Evolutionary conservation across 108 stramenopile species (phyloP).

Genomic region (Fragilariopsis cylindrus): DNA sequence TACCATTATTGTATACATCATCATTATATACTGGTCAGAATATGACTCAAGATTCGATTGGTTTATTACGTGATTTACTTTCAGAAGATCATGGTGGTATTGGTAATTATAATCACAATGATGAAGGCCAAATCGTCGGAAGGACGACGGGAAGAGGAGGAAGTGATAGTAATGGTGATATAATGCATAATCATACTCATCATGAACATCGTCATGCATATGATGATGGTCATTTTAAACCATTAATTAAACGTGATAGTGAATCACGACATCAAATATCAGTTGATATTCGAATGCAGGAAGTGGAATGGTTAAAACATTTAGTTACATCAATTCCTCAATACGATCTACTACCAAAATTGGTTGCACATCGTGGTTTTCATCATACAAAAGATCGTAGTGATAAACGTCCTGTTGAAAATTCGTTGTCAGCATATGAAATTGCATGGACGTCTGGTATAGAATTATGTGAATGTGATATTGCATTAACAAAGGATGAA

Average conservation of each 20-base stretch:
- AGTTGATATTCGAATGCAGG: conserved; percentile 43
- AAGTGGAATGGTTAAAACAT: conserved; percentile 55
- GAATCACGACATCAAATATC: conserved; percentile 21
- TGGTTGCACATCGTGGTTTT: conserved; percentile 80
- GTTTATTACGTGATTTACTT: conserved; percentile 46
- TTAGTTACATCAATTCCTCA: conserved; percentile 36
- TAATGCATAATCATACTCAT: not conserved
- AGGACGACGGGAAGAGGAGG: not conserved
- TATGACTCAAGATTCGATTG: conserved; percentile 50
- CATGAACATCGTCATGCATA: not conserved
- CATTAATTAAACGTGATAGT: conserved; percentile 17
- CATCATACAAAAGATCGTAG: conserved; percentile 58
- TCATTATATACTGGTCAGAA: conserved; percentile 43
- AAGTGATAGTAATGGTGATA: conserved; percentile 8
- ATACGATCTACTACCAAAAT: conserved; percentile 17
- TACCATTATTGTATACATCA: conserved; percentile 63
- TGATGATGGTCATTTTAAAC: conserved; percentile 7
- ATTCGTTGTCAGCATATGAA: conserved; percentile 71
- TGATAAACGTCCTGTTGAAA: conserved; percentile 69
- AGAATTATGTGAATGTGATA: conserved; percentile 77
- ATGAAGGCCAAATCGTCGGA: not conserved
- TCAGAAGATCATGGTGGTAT: conserved; percentile 12
- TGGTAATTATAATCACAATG: not conserved
- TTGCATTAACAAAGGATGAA: conserved; percentile 79
- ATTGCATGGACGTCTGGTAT: conserved; percentile 74